Conservation (phyloP, 1,139 yeast species). For the Diutina catenulata region DNA sequence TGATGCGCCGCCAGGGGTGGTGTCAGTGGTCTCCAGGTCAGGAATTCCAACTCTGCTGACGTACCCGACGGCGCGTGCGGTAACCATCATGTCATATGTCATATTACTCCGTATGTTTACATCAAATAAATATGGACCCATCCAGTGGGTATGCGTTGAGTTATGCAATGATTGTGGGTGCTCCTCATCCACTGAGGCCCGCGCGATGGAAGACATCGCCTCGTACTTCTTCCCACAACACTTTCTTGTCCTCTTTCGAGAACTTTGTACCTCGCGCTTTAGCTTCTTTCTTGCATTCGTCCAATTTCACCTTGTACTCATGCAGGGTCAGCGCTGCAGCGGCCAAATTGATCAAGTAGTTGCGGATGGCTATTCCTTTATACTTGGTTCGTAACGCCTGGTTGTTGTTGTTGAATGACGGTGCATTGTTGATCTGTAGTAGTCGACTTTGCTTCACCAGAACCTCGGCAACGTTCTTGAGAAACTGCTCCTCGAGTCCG, state of each 20-base stretch:
- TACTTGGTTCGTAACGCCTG: slow-evolving; percentile 24
- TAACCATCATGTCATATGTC: too few relatives aligned
- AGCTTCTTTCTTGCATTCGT: slow-evolving; percentile 18
- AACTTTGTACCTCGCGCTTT: slow-evolving; percentile 21
- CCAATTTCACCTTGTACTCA: slow-evolving; percentile 33
- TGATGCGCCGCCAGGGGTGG: too few relatives aligned
- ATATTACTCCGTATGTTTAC: too few relatives aligned
- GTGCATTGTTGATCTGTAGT: slow-evolving; percentile 25
- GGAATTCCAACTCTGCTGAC: too few relatives aligned
- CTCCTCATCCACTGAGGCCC: slow-evolving; percentile 23
- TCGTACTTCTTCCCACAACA: slow-evolving; percentile 38
- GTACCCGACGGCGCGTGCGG: too few relatives aligned
- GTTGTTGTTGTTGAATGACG: slow-evolving; percentile 12
- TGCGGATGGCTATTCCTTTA: slow-evolving; percentile 37
- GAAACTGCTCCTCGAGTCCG: slow-evolving; percentile 31
- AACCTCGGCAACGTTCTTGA: slow-evolving; percentile 39
- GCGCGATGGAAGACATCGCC: slow-evolving; percentile 37
- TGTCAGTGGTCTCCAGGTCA: too few relatives aligned
- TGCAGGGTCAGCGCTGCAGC: slow-evolving; percentile 46
- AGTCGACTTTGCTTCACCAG: slow-evolving; percentile 39
- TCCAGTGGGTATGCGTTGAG: too few relatives aligned
- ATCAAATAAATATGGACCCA: too few relatives aligned
- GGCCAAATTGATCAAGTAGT: slow-evolving; percentile 38
- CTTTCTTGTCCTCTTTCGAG: slow-evolving; percentile 30
- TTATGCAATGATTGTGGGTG: not conserved